Base-by-base conservation (phyloP, 768 basidiomycete genomes). In the Galerina sulciceps region DNA sequence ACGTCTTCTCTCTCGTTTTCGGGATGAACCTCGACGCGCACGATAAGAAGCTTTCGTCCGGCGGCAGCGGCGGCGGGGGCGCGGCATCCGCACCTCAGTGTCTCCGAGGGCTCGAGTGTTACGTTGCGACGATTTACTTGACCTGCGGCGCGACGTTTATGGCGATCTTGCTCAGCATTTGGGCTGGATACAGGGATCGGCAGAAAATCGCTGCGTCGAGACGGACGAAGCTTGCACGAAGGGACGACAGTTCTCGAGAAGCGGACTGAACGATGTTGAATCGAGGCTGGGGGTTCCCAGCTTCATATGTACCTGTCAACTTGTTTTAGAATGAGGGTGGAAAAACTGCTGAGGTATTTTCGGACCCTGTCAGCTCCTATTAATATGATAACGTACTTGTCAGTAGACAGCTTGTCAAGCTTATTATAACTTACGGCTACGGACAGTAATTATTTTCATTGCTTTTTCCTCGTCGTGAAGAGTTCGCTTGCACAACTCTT, bases 1-100 rank as follows among this genome's bases (percentile, higher is more conserved):
- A 95, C 73, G 45, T 94, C 1, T 91, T 94, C 71, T 93, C 92
- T n/a, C 64, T 96, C 51, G 76, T 87, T 43, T 96, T 95, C 65
- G 94, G 94, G 5, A 79, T 77, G 47, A 89, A 92, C 63, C 81
- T 94, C 31, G 94, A 96, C 63, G 79, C 87, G 3, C 91, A 96
- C 63, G 83, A 76, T 52, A 63, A 58, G 8, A 45, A 59, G 10
- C 50, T 38, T 8, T n/a, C 40, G 31, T 48, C 41, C 49, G 26
- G 49, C 26, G 10, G 35, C 15, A 34, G 63, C 20, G 31, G 37
- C 49, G 26, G 49, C 26, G 10, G 35, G 13, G 37, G 63, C 20
- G 31, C 43, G 5, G 41, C 45, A 26, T 3, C 57, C 22, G 50
- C 36, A 26, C 79, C 78, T 6, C 81, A 81, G 50, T 90, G 89